These are phyloP conservation scores for Metarhizium guizhouense DNA, from an alignment of 2,329 filamentous ascomycete genomes.

Conservation along the genomic window DNA sequence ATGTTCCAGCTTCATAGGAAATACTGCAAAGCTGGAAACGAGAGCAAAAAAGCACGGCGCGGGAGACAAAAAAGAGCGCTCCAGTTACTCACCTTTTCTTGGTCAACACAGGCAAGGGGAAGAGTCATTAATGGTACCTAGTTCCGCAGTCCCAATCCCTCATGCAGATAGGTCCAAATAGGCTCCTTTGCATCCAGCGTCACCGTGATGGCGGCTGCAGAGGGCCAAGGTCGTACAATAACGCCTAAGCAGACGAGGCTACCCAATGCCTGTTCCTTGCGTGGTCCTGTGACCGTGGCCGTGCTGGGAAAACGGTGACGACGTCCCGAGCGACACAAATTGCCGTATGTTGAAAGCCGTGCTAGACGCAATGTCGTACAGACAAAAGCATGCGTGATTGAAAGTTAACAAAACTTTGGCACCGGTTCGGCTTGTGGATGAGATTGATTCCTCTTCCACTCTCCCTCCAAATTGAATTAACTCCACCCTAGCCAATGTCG, in stretches of 20 bases:
- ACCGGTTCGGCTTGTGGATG: background rate
- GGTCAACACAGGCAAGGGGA: background rate
- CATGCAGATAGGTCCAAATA: background rate
- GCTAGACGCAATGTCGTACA: background rate
- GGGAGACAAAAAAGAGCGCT: no score
- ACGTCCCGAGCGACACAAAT: background rate
- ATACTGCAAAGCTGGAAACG: background rate
- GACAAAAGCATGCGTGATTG: background rate
- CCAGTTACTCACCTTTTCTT: background rate
- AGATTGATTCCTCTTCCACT: background rate
- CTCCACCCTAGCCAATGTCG: background rate
- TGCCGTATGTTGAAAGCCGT: background rate
- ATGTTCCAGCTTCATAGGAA: background rate
- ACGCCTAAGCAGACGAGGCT: background rate
- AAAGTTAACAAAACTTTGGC: background rate
- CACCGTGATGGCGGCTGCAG: background rate
- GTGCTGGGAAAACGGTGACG: background rate
- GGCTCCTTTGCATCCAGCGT: background rate
- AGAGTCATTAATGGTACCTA: background rate
- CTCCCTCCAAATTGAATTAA: background rate
- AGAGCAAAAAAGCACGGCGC: background rate
- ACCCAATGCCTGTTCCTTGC: background rate
- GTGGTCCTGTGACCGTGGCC: background rate
- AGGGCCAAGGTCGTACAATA: background rate
- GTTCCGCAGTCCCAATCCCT: background rate